A percentile compares a stretch with the other conserved stretches of the same genome.
Evolutionary conservation across 768 basidiomycete genomes (phyloP).

Genomic region (Trametes cingulata): DNA sequence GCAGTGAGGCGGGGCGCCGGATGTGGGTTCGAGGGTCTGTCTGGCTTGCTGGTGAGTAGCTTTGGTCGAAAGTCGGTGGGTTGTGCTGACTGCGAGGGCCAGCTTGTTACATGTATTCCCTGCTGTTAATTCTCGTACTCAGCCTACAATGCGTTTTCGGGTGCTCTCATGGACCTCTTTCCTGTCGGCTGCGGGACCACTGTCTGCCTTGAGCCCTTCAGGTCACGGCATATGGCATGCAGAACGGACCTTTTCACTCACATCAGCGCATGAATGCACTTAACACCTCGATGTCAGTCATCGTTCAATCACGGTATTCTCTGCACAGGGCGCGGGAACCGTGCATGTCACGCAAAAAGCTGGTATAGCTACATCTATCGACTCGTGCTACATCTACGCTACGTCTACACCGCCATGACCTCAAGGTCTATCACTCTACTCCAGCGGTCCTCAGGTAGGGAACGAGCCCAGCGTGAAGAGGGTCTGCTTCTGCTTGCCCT

Average conservation of each 20-base stretch:
- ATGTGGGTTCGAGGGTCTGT: not conserved
- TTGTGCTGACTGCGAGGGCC: not conserved
- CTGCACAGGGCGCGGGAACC: too few relatives aligned
- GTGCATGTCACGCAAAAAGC: not conserved
- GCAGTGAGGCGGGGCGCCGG: conserved; percentile 42
- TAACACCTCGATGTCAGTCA: too few relatives aligned
- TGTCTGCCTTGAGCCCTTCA: too few relatives aligned
- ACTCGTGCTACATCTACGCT: not conserved
- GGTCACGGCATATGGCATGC: too few relatives aligned
- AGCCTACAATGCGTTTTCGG: not conserved
- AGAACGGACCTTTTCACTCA: too few relatives aligned
- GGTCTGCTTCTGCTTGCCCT: conserved; percentile 84
- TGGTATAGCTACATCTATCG: not conserved
- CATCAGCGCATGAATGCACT: too few relatives aligned
- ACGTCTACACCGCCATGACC: not conserved
- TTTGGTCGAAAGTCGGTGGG: not conserved
- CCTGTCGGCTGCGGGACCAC: too few relatives aligned
- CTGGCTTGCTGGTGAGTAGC: not conserved
- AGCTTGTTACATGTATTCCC: conserved; percentile 16
- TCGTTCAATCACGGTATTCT: too few relatives aligned
- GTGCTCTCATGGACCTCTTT: too few relatives aligned
- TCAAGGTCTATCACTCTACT: not conserved
- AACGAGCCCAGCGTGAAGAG: conserved; percentile 67
- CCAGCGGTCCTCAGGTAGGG: conserved; percentile 33
- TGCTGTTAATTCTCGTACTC: not conserved